Conservation (phyloP, 176 grass and related monocot species). For the Aegilops sharonensis region DNA sequence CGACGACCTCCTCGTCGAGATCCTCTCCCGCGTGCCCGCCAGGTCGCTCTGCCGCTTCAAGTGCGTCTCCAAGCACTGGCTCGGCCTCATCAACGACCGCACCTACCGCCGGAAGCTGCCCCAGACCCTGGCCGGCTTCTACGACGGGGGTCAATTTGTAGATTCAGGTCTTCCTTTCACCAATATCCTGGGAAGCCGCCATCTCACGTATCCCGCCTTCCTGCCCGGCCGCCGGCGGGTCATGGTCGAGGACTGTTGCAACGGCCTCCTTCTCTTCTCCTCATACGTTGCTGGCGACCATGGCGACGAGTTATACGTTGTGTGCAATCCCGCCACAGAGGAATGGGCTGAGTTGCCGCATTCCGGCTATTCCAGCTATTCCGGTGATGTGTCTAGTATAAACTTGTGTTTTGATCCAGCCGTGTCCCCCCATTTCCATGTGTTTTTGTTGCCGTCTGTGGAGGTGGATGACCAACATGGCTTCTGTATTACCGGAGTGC, state of each 20-base stretch:
- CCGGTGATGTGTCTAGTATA: no score
- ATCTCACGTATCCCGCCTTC: background rate
- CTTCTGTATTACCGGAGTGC: background rate
- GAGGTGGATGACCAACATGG: no score
- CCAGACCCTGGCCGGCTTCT: no score
- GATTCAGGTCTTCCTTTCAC: background rate
- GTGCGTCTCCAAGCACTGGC: no score
- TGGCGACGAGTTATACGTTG: background rate
- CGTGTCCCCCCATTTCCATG: background rate
- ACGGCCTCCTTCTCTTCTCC: constrained; percentile 20
- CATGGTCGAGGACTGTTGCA: background rate
- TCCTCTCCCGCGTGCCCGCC: background rate
- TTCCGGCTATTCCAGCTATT: background rate
- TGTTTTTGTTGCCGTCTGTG: background rate
- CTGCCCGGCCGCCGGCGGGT: background rate
- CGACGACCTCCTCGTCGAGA: background rate
- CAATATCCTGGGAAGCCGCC: background rate
- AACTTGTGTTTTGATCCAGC: background rate
- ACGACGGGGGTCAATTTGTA: no score
- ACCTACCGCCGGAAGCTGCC: background rate
- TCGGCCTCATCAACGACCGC: background rate
- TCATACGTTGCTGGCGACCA: background rate
- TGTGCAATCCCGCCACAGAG: constrained; percentile 22
- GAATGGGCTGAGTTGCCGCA: background rate
- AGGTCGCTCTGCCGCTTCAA: no score